phyloP scores from a whole-genome alignment of 805 yeast genomes.

The Candida ovalis region DNA sequence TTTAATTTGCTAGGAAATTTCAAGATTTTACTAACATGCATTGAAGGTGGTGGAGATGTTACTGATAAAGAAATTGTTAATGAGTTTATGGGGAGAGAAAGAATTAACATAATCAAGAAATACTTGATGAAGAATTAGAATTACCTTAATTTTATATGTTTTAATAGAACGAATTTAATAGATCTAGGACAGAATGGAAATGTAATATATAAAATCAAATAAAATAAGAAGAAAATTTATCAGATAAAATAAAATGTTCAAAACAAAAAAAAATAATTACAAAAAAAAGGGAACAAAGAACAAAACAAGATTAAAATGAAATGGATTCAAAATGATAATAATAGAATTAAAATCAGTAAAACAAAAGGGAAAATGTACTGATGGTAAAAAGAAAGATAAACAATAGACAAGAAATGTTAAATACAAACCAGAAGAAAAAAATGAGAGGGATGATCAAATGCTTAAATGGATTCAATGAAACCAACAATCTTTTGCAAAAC shows the following conservation, averaged over 20 bases:
- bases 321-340: too few species aligned
- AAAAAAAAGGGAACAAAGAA: neutral
- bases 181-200: neutral
- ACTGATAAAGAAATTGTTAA: constrained; percentile 11
- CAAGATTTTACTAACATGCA: constrained; percentile 32
- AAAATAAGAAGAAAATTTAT: neutral
- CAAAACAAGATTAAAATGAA: neutral
- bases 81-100: constrained; percentile 21
- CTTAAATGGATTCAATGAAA: constrained; percentile 18
- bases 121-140: constrained; percentile 16
- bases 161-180: neutral
- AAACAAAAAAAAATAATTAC: neutral
- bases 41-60: constrained; percentile 11
- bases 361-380: too few species aligned
- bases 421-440: neutral
- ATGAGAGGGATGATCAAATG: neutral
- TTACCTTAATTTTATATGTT: neutral
- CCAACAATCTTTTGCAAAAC: constrained; percentile 23
- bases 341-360: too few species aligned
- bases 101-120: constrained; percentile 23
- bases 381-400: too few species aligned
- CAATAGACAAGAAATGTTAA: neutral
- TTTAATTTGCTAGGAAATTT: constrained; percentile 32
- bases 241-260: neutral
- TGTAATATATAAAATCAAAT: neutral